phyloP scores from a whole-genome alignment of 768 basidiomycete species.

The Mycena latifolia region DNA sequence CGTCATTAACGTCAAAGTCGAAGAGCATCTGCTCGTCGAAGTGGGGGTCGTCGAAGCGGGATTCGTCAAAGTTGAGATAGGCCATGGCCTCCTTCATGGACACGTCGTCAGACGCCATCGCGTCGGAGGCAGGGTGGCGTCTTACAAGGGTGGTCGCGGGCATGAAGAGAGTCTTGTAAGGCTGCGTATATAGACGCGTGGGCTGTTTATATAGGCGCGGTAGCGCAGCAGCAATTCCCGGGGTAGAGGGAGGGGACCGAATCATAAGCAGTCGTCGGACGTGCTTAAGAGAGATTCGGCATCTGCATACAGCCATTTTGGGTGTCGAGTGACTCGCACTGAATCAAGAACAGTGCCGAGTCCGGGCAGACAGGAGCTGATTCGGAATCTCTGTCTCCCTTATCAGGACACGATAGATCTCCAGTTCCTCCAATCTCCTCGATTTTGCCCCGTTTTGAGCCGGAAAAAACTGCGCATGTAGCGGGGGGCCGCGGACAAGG shows the following conservation, averaged over 20 bases:
- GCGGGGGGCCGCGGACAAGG: constrained; percentile 6
- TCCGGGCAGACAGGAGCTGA: constrained; percentile 10
- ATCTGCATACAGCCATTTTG: constrained; percentile 35
- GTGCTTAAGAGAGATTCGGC: constrained; percentile 60
- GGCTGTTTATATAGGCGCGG: constrained; percentile 40
- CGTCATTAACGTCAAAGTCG: constrained; percentile 64
- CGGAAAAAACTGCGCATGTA: constrained; percentile 3
- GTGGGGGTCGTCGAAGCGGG: constrained; percentile 43
- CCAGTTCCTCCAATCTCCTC: not conserved
- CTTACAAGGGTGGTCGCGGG: constrained; percentile 52
- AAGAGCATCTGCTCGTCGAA: constrained; percentile 48
- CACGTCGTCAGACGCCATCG: constrained; percentile 43
- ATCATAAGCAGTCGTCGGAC: constrained; percentile 40
- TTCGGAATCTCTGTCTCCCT: constrained; percentile 2
- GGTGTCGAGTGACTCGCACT: constrained; percentile 29
- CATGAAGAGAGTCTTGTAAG: constrained; percentile 52
- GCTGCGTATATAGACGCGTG: constrained; percentile 37
- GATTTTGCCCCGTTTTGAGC: constrained; percentile 9
- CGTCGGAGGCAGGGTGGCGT: constrained; percentile 47
- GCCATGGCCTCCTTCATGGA: constrained; percentile 43
- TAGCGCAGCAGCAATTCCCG: not conserved
- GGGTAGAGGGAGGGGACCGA: constrained; percentile 35
- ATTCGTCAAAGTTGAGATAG: constrained; percentile 53
- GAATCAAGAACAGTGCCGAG: constrained; percentile 17
- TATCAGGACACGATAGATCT: constrained; percentile 24